Base-by-base conservation (phyloP, 768 basidiomycete genomes). In the Rhizopogon salebrosus region DNA sequence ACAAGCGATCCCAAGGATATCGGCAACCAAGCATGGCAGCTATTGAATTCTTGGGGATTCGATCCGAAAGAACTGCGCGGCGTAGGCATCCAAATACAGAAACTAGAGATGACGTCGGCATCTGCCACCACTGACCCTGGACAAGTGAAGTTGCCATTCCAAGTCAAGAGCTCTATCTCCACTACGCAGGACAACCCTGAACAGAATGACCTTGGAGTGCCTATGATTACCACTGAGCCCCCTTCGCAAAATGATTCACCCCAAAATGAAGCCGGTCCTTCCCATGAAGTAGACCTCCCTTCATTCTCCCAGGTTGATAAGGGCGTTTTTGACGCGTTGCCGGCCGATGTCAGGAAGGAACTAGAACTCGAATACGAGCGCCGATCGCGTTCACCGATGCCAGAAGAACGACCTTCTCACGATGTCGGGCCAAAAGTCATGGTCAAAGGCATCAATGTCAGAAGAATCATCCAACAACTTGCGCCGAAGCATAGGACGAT, bases 1-100 rank as follows among this genome's bases (percentile, higher is more conserved):
- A 93, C 93, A 0, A 85, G 81, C 62, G 86, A 97, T 56, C 71
- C 78, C 13, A 76, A 72, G 36, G 69, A 84, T 35, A 87, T 99
- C 37, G 90, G 84, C 0, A 78, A 84, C 23, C 83, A 85, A 55
- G 87, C 91, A 6, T 89, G 87, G 82, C 78, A 80, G 54, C 68
- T 97, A 14, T 74, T 95, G 27, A 75, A 80, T 59, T 77, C 80
- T 1, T 84, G 93, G 66, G 74, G 78, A 35, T 87, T 97, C 46
- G 88, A 92, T 56, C 84, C 93, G 0, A 80, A 75, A 54, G 95
- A 98, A 56, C 72, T 98, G n/a, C 79, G 95, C 20, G 95, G 95
- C 1, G 80, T 98, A 52, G 93, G 91, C 0, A 86, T 98, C 7
- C 92, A 95, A 61, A 81, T 98, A 11, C 85, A 88, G 62, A 98